These are phyloP conservation scores for Quercus robur DNA, from an alignment of 306 rosid species.

Conservation along the genomic window DNA sequence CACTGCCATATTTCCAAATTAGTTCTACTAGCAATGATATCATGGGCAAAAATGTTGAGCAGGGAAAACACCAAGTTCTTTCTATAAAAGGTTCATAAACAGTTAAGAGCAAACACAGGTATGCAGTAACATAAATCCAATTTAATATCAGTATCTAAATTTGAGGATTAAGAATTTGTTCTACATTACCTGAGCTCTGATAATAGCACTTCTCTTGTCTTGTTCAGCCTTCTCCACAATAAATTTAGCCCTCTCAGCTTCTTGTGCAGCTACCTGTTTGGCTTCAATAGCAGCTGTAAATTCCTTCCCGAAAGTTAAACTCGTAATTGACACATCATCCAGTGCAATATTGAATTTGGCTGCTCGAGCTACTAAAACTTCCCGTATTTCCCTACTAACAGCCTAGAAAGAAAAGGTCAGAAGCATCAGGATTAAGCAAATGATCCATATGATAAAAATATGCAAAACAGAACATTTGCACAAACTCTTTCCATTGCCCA, in stretches of 20 bases:
- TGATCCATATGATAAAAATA: background rate
- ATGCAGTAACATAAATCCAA: background rate
- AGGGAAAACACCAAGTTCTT: background rate
- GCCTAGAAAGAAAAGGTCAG: constrained; percentile 31
- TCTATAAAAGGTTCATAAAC: background rate
- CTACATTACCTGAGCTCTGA: constrained; percentile 73
- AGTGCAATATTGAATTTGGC: constrained; percentile 78
- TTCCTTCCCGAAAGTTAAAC: constrained; percentile 71
- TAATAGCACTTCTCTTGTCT: constrained; percentile 76
- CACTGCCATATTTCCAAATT: background rate
- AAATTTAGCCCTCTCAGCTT: constrained; percentile 92
- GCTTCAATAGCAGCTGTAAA: constrained; percentile 89
- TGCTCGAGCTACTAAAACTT: constrained; percentile 70
- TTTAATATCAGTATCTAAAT: background rate
- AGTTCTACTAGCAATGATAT: background rate
- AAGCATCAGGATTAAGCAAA: background rate
- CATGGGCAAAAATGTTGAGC: background rate
- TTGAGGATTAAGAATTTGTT: background rate
- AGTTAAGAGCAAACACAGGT: background rate
- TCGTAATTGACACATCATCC: constrained; percentile 87
- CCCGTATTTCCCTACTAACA: constrained; percentile 84
- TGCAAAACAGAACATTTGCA: background rate
- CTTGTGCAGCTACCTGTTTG: constrained; percentile 96
- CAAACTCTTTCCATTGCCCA: background rate
- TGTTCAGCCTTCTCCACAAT: constrained; percentile 89